Evolutionary conservation across 2,329 filamentous ascomycete genomes (phyloP).

Genomic region (Cytospora piceicola): DNA sequence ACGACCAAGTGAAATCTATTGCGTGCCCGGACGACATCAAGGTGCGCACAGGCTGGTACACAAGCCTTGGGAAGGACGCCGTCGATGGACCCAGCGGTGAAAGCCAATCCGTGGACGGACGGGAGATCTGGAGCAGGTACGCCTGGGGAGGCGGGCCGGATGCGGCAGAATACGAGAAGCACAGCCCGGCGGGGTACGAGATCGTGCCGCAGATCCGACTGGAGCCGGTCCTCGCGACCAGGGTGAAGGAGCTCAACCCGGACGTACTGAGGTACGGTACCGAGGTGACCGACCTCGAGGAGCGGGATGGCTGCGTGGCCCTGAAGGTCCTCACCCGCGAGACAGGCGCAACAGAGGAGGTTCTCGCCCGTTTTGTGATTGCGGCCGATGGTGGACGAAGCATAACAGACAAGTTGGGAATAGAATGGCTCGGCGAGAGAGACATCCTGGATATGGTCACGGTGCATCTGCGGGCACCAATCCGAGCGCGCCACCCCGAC

Average conservation of each 20-base stretch:
- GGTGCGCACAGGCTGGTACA: conserved; percentile 39
- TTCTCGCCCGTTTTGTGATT: conserved; percentile 39
- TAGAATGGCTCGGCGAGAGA: conserved; percentile 38
- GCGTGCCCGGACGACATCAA: conserved; percentile 23
- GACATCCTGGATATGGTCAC: conserved; percentile 42
- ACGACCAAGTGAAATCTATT: conserved; percentile 4
- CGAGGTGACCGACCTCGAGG: conserved; percentile 37
- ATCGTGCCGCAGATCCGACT: conserved; percentile 42
- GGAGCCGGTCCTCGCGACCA: conserved; percentile 40
- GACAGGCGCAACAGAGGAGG: conserved; percentile 19
- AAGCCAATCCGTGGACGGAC: conserved; percentile 28
- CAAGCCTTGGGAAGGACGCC: conserved; percentile 36
- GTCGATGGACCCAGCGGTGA: not conserved
- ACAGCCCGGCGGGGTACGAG: conserved; percentile 37
- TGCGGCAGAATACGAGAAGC: conserved; percentile 27
- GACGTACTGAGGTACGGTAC: conserved; percentile 36
- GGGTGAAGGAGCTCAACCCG: conserved; percentile 39
- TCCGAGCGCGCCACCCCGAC: conserved; percentile 36
- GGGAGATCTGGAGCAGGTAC: conserved; percentile 37
- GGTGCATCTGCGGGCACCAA: conserved; percentile 39
- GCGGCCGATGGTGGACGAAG: conserved; percentile 41
- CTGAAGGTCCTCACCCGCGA: conserved; percentile 32
- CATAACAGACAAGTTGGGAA: conserved; percentile 38
- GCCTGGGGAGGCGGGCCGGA: conserved; percentile 40
- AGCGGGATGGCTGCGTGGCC: conserved; percentile 32